Percentiles rank a stretch among this genome's conserved stretches.
phyloP scores from a whole-genome alignment of 2,329 filamentous ascomycete species.

The Leptographium radiaticola region DNA sequence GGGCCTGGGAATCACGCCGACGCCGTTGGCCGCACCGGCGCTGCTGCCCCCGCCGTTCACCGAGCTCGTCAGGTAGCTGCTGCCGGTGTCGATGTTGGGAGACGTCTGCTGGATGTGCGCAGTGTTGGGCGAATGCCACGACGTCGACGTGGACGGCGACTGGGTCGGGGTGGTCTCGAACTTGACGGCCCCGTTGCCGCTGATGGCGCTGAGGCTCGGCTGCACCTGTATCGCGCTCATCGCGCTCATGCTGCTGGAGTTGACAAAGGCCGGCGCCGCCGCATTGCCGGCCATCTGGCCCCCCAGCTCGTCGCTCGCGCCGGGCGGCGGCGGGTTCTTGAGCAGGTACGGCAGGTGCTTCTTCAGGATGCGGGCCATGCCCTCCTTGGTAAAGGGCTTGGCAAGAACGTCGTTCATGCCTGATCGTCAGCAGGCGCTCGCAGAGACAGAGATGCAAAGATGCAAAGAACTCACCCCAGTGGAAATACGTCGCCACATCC shows the following conservation, averaged over 20 bases:
- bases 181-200: slow-evolving; percentile 26
- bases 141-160: slow-evolving; percentile 33
- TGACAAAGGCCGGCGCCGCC: slow-evolving; percentile 8
- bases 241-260: slow-evolving; percentile 20
- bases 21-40: slow-evolving; percentile 9
- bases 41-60: slow-evolving; percentile 22
- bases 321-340: slow-evolving; percentile 40
- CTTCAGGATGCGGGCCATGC: slow-evolving; percentile 72
- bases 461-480: slow-evolving; percentile 57
- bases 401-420: slow-evolving; percentile 97
- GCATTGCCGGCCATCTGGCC: slow-evolving; percentile 5
- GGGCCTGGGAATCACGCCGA: slow-evolving; percentile 16
- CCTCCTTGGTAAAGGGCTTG: slow-evolving; percentile 88
- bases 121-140: slow-evolving; percentile 35
- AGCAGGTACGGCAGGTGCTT: slow-evolving; percentile 80
- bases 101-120: slow-evolving; percentile 35
- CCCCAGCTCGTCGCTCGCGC: slow-evolving; percentile 28
- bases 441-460: background rate
- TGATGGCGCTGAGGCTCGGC: slow-evolving; percentile 9
- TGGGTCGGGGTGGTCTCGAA: slow-evolving; percentile 44
- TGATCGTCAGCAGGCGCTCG: slow-evolving; percentile 23
- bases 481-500: slow-evolving; percentile 94
- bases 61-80: slow-evolving; percentile 31
- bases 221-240: slow-evolving; percentile 14
- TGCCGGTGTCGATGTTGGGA: slow-evolving; percentile 30